These are phyloP conservation scores for Clathrus columnatus DNA, from an alignment of 768 basidiomycete genomes.

Conservation along the genomic window DNA sequence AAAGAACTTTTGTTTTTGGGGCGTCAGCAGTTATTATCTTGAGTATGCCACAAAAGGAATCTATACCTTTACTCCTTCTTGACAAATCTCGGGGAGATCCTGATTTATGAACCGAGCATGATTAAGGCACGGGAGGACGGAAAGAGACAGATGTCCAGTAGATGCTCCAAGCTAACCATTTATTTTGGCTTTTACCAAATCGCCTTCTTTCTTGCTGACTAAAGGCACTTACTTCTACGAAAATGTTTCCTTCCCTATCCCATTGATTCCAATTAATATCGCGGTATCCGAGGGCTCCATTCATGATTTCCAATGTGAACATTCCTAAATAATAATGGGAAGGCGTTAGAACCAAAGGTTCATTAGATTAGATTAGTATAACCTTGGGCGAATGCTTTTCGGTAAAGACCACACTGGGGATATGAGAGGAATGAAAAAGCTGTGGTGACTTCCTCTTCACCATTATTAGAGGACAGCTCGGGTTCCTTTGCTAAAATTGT, in stretches of 20 bases:
- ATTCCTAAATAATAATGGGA: background rate
- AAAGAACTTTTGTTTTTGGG: background rate
- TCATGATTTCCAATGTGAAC: conserved; percentile 3
- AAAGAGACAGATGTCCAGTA: conserved; percentile 1
- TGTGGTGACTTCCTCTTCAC: background rate
- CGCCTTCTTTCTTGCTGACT: background rate
- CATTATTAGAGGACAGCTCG: background rate
- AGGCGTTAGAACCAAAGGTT: background rate
- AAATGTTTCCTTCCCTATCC: background rate
- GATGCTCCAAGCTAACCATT: conserved; percentile 3
- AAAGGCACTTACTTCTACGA: conserved; percentile 4
- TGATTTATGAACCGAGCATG: conserved; percentile 5
- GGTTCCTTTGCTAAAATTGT: background rate
- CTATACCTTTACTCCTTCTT: conserved; percentile 7
- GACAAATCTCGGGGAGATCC: conserved; percentile 7
- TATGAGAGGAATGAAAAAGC: background rate
- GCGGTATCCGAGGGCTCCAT: background rate
- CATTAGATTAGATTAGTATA: background rate
- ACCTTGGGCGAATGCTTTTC: background rate
- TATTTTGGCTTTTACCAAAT: background rate
- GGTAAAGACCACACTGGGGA: background rate
- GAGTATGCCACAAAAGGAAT: too few relatives aligned
- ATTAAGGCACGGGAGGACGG: background rate
- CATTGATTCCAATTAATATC: background rate
- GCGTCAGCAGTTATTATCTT: too few relatives aligned